A percentile compares a stretch with the other conserved stretches of the same genome.
These are phyloP conservation scores for Chalciporus chontae DNA, from an alignment of 768 basidiomycete species.

Conservation along the genomic window DNA sequence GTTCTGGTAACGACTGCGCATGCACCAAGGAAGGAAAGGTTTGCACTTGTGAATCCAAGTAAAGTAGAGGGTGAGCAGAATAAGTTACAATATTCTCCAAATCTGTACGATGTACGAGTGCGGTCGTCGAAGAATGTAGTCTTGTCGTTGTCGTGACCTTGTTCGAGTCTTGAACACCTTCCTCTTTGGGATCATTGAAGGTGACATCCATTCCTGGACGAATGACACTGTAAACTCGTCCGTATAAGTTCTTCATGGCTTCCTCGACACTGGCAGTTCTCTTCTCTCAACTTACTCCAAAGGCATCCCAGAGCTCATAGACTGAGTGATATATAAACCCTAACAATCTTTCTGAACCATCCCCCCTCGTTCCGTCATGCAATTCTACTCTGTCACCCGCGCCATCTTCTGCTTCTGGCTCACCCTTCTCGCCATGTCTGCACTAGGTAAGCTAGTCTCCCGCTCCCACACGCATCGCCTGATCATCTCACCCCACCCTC, in stretches of 20 bases:
- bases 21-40: slow-evolving; percentile 14
- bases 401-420: slow-evolving; percentile 19
- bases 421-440: slow-evolving; percentile 17
- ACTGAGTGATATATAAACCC: slow-evolving; percentile 1
- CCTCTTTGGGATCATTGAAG: slow-evolving; percentile 16
- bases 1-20: slow-evolving; percentile 13
- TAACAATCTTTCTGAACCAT: background rate
- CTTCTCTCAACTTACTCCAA: background rate
- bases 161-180: background rate
- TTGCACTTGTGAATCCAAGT: slow-evolving; percentile 21
- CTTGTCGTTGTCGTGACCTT: background rate
- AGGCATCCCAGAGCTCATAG: slow-evolving; percentile 8
- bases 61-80: slow-evolving; percentile 1
- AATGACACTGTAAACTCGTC: background rate
- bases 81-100: slow-evolving; percentile 8
- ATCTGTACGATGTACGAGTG: background rate
- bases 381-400: slow-evolving; percentile 10
- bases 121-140: background rate
- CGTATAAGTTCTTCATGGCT: slow-evolving; percentile 4
- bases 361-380: slow-evolving; percentile 6
- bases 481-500: background rate
- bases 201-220: slow-evolving; percentile 1
- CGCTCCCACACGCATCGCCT: background rate
- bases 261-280: background rate
- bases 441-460: slow-evolving; percentile 18